phyloP scores from a whole-genome alignment of 2,329 filamentous ascomycete species.

The Zymoseptoria crescenta region DNA sequence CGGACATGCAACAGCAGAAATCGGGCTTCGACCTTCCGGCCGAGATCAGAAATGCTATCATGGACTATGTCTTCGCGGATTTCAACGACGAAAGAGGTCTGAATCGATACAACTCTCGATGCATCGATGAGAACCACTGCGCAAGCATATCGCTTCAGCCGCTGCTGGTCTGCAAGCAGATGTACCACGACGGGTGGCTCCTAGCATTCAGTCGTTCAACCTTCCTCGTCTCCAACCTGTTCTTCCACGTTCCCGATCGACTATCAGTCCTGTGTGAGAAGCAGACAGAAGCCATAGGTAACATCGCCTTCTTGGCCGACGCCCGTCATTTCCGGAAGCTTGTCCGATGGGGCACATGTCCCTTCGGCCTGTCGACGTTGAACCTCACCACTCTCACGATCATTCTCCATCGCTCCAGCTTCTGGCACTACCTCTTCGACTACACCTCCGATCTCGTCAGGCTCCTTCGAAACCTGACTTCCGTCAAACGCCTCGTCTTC shows the following conservation, averaged over 20 bases:
- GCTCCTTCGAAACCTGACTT: constrained; percentile 28
- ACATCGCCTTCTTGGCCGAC: constrained; percentile 26
- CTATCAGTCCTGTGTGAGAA: constrained; percentile 20
- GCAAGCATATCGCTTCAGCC: constrained; percentile 24
- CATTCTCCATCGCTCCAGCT: constrained; percentile 25
- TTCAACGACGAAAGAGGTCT: constrained; percentile 7
- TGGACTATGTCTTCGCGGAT: constrained; percentile 24
- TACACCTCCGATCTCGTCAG: constrained; percentile 26
- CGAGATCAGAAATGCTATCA: constrained; percentile 31
- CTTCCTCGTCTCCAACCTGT: constrained; percentile 32
- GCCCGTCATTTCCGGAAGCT: constrained; percentile 27
- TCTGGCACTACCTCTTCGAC: constrained; percentile 31
- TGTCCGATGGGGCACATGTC: constrained; percentile 25
- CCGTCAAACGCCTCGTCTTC: constrained; percentile 30
- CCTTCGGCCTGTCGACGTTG: constrained; percentile 27
- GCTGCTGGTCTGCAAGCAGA: constrained; percentile 33
- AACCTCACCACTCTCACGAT: constrained; percentile 29
- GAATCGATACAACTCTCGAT: constrained; percentile 9
- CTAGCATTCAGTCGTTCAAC: constrained; percentile 30
- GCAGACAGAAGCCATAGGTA: constrained; percentile 28
- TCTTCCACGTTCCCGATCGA: constrained; percentile 23
- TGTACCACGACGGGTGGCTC: constrained; percentile 30
- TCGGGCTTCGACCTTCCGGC: constrained; percentile 23
- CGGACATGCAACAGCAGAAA: not conserved
- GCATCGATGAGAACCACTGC: constrained; percentile 24